A percentile compares a stretch with the other conserved stretches of the same genome.
These are phyloP conservation scores for Lasiosphaeris hirsuta DNA, from an alignment of 495 filamentous ascomycete species.

Conservation along the genomic window DNA sequence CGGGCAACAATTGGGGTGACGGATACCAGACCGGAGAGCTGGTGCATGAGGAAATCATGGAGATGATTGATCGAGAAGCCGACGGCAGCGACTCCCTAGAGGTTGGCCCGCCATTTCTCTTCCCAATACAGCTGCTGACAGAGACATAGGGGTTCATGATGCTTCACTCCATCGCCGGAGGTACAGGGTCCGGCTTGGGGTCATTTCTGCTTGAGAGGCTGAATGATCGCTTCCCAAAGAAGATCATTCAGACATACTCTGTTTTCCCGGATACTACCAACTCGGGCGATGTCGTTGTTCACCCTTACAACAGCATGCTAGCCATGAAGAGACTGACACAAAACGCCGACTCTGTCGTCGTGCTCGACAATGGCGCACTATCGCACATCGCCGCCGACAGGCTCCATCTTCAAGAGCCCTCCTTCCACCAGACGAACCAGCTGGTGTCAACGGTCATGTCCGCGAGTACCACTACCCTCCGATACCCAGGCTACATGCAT, in stretches of 20 bases:
- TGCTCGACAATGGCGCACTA: slow-evolving; percentile 91
- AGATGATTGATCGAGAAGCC: slow-evolving; percentile 98
- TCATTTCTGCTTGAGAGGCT: slow-evolving; percentile 93
- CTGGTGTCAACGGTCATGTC: slow-evolving; percentile 98
- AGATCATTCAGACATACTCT: slow-evolving; percentile 97
- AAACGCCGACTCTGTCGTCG: slow-evolving; percentile 97
- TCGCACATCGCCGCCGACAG: slow-evolving; percentile 92
- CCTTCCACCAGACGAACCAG: slow-evolving; percentile 96
- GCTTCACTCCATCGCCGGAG: slow-evolving; percentile 94
- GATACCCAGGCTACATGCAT: slow-evolving; percentile 99
- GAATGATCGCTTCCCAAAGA: slow-evolving; percentile 97
- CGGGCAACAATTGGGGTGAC: slow-evolving; percentile 96
- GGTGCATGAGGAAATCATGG: slow-evolving; percentile 95
- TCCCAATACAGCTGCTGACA: not conserved
- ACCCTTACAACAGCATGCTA: slow-evolving; percentile 95
- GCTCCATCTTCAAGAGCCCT: slow-evolving; percentile 89
- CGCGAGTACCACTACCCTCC: slow-evolving; percentile 89
- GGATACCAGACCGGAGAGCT: slow-evolving; percentile 89
- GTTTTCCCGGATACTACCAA: slow-evolving; percentile 92
- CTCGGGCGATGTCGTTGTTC: slow-evolving; percentile 85
- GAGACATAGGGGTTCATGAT: slow-evolving; percentile 86
- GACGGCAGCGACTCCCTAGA: slow-evolving; percentile 97
- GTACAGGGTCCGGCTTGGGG: slow-evolving; percentile 90
- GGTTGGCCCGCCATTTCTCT: slow-evolving; percentile 39
- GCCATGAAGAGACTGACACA: slow-evolving; percentile 87